A percentile compares a stretch with the other conserved stretches of the same genome.
phyloP scores from a whole-genome alignment of 1,284 basidiomycete species.

The Malassezia equina region DNA sequence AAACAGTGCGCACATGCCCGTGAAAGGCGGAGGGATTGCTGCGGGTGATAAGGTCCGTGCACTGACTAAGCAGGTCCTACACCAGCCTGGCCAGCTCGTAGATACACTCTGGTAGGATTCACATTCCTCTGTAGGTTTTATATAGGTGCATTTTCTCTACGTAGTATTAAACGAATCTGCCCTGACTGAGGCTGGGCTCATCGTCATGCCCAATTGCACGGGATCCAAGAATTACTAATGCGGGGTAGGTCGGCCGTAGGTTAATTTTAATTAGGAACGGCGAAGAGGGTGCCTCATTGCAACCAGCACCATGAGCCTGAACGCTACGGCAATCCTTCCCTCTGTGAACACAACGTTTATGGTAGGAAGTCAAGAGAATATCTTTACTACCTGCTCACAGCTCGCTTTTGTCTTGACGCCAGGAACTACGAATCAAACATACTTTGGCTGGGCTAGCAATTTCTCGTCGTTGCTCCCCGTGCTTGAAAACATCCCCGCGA shows the following conservation, averaged over 20 bases:
- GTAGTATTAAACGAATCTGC: no score
- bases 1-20: slow-evolving; percentile 52
- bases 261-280: no score
- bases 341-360: background rate
- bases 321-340: background rate
- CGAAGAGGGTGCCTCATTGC: no score
- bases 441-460: background rate
- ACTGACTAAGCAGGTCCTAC: background rate
- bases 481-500: background rate
- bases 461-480: background rate
- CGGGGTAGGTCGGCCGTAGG: no score
- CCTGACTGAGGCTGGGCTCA: no score
- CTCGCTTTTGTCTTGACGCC: background rate
- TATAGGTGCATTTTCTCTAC: no score
- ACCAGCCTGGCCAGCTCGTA: no score
- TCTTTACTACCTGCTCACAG: background rate
- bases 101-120: no score
- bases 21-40: background rate
- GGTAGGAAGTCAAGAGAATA: background rate
- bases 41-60: background rate
- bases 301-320: background rate
- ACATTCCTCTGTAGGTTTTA: no score
- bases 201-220: background rate
- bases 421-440: background rate
- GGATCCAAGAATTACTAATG: background rate